These are phyloP conservation scores for Tieghemiomyces parasiticus DNA, from an alignment of 192 early-diverging fungal species.

Conservation along the genomic window DNA sequence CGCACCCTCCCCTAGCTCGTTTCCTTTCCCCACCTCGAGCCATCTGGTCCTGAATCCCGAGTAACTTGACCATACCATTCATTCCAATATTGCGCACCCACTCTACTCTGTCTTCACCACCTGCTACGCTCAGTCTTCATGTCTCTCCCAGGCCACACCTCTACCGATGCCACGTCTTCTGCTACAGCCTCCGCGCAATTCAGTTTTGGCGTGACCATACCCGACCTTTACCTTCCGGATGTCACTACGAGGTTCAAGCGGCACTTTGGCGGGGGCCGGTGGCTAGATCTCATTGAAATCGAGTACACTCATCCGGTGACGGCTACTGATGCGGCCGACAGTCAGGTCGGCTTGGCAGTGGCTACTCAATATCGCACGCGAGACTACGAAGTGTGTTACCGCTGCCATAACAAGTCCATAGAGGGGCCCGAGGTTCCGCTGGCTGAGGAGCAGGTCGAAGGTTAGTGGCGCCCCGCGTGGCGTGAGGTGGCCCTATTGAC, in stretches of 20 bases:
- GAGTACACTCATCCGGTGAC: neutral
- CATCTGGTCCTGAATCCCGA: too few relatives aligned
- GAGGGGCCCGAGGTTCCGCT: neutral
- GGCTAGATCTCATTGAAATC: conserved; percentile 7
- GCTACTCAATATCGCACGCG: neutral
- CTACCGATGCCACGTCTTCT: too few relatives aligned
- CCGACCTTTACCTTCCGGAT: neutral
- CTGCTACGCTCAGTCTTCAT: too few relatives aligned
- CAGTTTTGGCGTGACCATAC: neutral
- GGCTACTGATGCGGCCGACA: neutral
- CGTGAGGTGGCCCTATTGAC: neutral
- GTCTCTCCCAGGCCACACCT: too few relatives aligned
- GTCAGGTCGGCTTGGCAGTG: neutral
- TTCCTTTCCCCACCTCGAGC: too few relatives aligned
- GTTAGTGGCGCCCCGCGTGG: neutral
- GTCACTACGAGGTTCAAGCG: neutral
- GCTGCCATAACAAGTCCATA: conserved; percentile 2
- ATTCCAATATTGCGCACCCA: too few relatives aligned
- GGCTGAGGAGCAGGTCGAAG: conserved; percentile 5
- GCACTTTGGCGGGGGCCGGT: conserved; percentile 1
- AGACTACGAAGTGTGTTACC: conserved; percentile 6
- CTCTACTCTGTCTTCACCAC: too few relatives aligned
- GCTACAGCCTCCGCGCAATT: too few relatives aligned
- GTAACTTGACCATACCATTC: too few relatives aligned
- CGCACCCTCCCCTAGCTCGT: too few relatives aligned